Conservation (phyloP, 2,329 filamentous ascomycete genomes). For the Neurospora sp. region DNA sequence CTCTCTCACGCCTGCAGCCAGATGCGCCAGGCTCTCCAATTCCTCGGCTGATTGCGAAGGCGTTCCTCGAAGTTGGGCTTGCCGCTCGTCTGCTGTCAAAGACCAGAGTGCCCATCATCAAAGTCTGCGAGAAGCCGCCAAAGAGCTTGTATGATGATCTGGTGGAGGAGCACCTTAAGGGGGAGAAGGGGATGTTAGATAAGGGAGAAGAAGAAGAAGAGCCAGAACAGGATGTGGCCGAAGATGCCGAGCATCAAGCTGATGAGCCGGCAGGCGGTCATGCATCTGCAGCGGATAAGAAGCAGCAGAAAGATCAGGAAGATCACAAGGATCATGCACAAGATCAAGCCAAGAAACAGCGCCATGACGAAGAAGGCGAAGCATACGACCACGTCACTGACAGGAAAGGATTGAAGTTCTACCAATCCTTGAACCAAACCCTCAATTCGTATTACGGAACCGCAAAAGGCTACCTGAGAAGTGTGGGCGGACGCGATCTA, state of each 20-base stretch:
- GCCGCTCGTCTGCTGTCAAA: conserved; percentile 68
- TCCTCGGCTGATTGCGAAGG: conserved; percentile 65
- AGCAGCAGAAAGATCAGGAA: not conserved
- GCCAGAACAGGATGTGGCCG: conserved; percentile 23
- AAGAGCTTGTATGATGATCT: conserved; percentile 50
- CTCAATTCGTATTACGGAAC: conserved; percentile 36
- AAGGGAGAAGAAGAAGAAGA: conserved; percentile 24
- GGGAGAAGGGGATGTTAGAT: conserved; percentile 49
- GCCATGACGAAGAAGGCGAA: not conserved
- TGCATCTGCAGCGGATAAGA: not conserved
- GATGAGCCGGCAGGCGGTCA: conserved; percentile 9
- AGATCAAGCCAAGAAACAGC: not conserved
- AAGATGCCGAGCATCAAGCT: conserved; percentile 11
- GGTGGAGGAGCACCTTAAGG: conserved; percentile 55
- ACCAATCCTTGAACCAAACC: conserved; percentile 30
- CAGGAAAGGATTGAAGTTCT: conserved; percentile 23
- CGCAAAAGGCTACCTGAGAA: conserved; percentile 40
- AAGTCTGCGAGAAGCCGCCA: conserved; percentile 66
- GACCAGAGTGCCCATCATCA: conserved; percentile 79
- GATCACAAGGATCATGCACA: not conserved
- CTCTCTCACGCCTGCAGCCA: conserved; percentile 42
- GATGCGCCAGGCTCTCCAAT: conserved; percentile 50
- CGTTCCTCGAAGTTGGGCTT: conserved; percentile 59
- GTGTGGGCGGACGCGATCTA: conserved; percentile 39
- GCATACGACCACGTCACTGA: conserved; percentile 4